Percentiles rank a stretch among this genome's conserved stretches.
These are phyloP conservation scores for Phytopythium boreale DNA, from an alignment of 352 stramenopile genomes.

Conservation along the genomic window DNA sequence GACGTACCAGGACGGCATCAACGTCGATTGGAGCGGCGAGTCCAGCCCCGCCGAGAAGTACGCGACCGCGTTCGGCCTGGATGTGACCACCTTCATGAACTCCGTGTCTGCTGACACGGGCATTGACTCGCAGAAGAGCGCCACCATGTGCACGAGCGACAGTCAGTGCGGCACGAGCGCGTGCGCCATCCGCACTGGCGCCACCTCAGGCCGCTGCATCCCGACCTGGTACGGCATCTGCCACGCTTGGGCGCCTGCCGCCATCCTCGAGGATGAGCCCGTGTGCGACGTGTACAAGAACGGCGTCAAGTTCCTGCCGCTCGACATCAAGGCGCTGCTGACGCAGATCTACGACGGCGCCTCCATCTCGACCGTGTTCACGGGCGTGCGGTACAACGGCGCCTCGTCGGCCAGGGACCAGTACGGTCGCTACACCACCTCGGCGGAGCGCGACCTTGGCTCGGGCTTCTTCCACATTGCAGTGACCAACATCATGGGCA, in stretches of 20 bases:
- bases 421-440: slow-evolving; percentile 40
- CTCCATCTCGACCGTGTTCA: slow-evolving; percentile 31
- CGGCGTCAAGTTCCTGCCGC: slow-evolving; percentile 33
- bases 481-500: slow-evolving; percentile 43
- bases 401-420: slow-evolving; percentile 16
- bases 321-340: slow-evolving; percentile 49
- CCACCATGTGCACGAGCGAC: slow-evolving; percentile 16
- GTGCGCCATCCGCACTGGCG: slow-evolving; percentile 25
- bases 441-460: slow-evolving; percentile 43
- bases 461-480: slow-evolving; percentile 49
- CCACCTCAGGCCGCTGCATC: slow-evolving; percentile 33
- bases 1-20: slow-evolving; percentile 61
- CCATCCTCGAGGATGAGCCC: slow-evolving; percentile 36
- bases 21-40: slow-evolving; percentile 35
- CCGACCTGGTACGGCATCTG: slow-evolving; percentile 45
- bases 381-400: slow-evolving; percentile 38
- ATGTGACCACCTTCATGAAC: slow-evolving; percentile 35
- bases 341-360: slow-evolving; percentile 39
- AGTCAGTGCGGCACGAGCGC: slow-evolving; percentile 17
- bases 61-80: slow-evolving; percentile 29
- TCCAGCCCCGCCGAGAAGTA: slow-evolving; percentile 37
- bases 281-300: slow-evolving; percentile 36
- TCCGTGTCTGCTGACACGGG: slow-evolving; percentile 25
- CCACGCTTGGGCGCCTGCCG: slow-evolving; percentile 38
- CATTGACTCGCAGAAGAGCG: slow-evolving; percentile 22